Conservation (phyloP, 306 rosid genomes). For the Cicer chorassanicum region DNA sequence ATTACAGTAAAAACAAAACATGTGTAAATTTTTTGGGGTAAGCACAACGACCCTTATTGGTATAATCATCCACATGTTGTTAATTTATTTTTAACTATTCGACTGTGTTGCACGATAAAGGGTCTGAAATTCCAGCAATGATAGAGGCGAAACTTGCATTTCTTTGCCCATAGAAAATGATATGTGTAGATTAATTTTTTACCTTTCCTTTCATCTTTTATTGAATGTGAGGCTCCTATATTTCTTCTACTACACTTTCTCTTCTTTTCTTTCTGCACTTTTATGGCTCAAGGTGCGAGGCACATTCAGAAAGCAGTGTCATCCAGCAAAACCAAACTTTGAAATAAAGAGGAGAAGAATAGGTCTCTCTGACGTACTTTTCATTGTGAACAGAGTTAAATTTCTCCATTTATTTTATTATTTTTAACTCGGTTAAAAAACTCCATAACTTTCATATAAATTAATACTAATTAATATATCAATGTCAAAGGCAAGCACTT, state of each 20-base stretch:
- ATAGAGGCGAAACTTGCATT: conserved; percentile 48
- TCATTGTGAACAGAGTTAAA: conserved; percentile 6
- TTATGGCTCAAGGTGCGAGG: conserved; percentile 64
- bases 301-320: conserved; percentile 34
- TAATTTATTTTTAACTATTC: conserved; percentile 28
- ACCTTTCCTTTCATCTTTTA: conserved; percentile 44
- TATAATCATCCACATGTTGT: neutral
- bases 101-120: conserved; percentile 61
- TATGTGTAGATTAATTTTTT: conserved; percentile 16
- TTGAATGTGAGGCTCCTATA: conserved; percentile 43
- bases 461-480: conserved; percentile 39
- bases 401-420: neutral
- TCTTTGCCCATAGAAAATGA: conserved; percentile 38
- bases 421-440: conserved; percentile 22
- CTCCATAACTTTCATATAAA: conserved; percentile 1
- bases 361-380: conserved; percentile 37
- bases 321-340: conserved; percentile 50
- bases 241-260: conserved; percentile 41
- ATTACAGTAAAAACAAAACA: neutral
- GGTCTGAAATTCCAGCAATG: conserved; percentile 56
- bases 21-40: conserved; percentile 16
- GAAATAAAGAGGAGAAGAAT: conserved; percentile 22
- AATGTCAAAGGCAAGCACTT: conserved; percentile 40
- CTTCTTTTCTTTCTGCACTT: conserved; percentile 52
- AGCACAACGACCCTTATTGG: conserved; percentile 16